These are phyloP conservation scores for Phoenix roebelenii DNA, from an alignment of 176 grass and related monocot genomes.

Conservation along the genomic window DNA sequence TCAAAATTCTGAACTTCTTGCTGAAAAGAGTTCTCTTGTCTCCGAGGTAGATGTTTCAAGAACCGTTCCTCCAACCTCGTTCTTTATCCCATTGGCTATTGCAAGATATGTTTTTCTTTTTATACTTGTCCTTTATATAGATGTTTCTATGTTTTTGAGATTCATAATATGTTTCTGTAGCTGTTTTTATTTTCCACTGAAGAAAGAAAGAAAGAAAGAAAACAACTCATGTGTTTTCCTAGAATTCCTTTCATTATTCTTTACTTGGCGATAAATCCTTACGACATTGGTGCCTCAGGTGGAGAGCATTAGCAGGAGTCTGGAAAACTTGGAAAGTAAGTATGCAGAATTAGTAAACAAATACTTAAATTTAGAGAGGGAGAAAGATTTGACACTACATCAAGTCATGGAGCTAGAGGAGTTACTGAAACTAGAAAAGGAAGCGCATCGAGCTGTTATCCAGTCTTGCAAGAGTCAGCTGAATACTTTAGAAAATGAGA, in stretches of 20 bases:
- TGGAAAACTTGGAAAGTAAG: conserved; percentile 53
- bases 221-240: too few species aligned
- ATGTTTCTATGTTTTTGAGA: too few species aligned
- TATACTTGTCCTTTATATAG: too few species aligned
- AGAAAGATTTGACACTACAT: conserved; percentile 33
- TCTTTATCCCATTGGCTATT: too few species aligned
- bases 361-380: conserved; percentile 52
- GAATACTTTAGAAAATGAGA: conserved; percentile 18
- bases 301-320: conserved; percentile 51
- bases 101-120: too few species aligned
- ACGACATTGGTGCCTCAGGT: conserved; percentile 41
- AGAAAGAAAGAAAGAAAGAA: too few species aligned
- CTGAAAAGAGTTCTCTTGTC: conserved; percentile 59
- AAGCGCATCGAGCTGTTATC: conserved; percentile 31
- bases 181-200: too few species aligned
- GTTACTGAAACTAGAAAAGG: conserved; percentile 47
- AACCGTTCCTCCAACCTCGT: too few species aligned
- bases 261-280: neutral
- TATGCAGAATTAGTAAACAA: conserved; percentile 61
- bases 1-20: conserved; percentile 53
- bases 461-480: conserved; percentile 29
- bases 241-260: too few species aligned
- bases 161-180: too few species aligned
- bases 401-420: conserved; percentile 42
- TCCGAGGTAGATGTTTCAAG: conserved; percentile 39